These are phyloP conservation scores for Calonectria fujianensis DNA, from an alignment of 2,329 filamentous ascomycete genomes.

Conservation along the genomic window DNA sequence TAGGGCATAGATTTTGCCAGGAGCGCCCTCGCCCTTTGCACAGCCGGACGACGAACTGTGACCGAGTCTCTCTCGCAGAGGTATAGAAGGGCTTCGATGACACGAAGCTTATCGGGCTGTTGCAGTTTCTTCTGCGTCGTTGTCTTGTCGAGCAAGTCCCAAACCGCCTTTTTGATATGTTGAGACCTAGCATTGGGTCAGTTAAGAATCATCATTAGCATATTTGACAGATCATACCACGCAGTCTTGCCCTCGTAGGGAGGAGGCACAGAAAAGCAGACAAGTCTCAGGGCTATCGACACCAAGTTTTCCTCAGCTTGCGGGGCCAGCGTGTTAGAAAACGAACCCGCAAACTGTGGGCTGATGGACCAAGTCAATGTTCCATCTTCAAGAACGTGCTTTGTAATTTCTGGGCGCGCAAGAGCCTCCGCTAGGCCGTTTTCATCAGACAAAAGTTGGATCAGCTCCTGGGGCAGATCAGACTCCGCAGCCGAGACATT, in stretches of 20 bases:
- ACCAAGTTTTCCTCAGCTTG: slow-evolving; percentile 49
- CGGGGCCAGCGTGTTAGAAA: slow-evolving; percentile 29
- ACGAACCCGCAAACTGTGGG: slow-evolving; percentile 21
- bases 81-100: slow-evolving; percentile 56
- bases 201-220: neutral
- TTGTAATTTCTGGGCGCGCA: slow-evolving; percentile 40
- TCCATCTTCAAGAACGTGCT: slow-evolving; percentile 47
- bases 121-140: slow-evolving; percentile 43
- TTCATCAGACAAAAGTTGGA: slow-evolving; percentile 47
- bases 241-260: slow-evolving; percentile 58
- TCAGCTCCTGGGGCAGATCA: slow-evolving; percentile 49
- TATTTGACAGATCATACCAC: slow-evolving; percentile 49
- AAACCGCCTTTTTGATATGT: slow-evolving; percentile 52
- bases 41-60: slow-evolving; percentile 49
- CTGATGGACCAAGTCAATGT: slow-evolving; percentile 47
- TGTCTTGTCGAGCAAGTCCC: slow-evolving; percentile 52
- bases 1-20: slow-evolving; percentile 57
- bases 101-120: slow-evolving; percentile 40
- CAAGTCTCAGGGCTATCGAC: slow-evolving; percentile 46
- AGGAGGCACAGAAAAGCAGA: slow-evolving; percentile 57
- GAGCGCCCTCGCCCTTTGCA: slow-evolving; percentile 51
- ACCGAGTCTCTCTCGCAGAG: slow-evolving; percentile 58
- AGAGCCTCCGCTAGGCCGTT: slow-evolving; percentile 32
- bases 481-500: slow-evolving; percentile 48
- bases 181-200: slow-evolving; percentile 45